Base-by-base conservation (phyloP, 1,284 basidiomycete species). In the Entoloma clypeatum region DNA sequence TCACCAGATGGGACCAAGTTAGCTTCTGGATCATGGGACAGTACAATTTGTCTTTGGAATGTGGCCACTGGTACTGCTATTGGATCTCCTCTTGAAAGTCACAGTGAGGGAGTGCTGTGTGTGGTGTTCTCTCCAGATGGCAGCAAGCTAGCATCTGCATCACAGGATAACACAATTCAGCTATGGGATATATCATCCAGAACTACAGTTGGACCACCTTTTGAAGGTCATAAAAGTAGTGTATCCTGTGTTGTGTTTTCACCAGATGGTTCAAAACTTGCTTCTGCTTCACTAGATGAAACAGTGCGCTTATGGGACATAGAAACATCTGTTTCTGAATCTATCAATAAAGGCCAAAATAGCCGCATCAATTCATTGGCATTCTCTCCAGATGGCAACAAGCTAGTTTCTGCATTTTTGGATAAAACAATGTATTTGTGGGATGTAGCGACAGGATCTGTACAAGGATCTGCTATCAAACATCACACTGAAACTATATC, bases 31-130 rank as follows among this genome's bases (percentile, higher is more conserved):
- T 45, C 46, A 8, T 2, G 17, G 3, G 49, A 51, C 22, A 13
- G 26, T 9, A 45, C 26, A 16, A 13, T 45, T 11, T 21, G 10
- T 29, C 25, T 44, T 3, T 50, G 45, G 48, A 26, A 50, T 44
- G 4, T 31, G 3, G 11, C 19, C 11, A 39, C 27, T 31, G 37
- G 37, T 11, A 14, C 22, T 11, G 11, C 10, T n/a, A 5, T 39
- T 19, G 19, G 8, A 5, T 10, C 7, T 7, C 28, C 28, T 16
- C 4, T 24, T 9, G 19, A 5, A 14, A 14, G 4, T 21, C 37
- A 23, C 18, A 5, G 17, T 18, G 36, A 27, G 5, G 7, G 6
- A 17, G 26, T 28, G 10, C 10, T 6, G 2, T 28, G 8, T 28
- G 25, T 26, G 2, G 21, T 6, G n/a, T 39, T 30, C 29, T 39